Percentiles rank a stretch among this genome's conserved stretches.
Conservation (phyloP, 1,284 basidiomycete species). For the Leccinum cinnamomeum region DNA sequence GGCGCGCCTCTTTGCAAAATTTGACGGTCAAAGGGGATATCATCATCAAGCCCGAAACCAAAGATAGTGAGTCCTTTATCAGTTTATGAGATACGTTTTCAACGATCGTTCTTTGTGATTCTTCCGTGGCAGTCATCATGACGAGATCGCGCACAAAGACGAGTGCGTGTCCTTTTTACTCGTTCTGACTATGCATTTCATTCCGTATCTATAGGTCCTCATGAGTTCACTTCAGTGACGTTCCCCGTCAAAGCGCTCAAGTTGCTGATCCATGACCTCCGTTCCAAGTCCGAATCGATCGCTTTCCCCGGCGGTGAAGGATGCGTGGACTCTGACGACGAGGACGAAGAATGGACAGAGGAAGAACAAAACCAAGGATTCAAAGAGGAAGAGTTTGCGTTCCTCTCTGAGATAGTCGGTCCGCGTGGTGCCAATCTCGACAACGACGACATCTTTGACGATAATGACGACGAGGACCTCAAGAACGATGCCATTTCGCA, state of each 20-base stretch:
- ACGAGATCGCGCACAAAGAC: slow-evolving; percentile 88
- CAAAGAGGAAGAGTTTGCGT: slow-evolving; percentile 63
- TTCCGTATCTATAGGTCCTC: slow-evolving; percentile 57
- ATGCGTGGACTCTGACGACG: slow-evolving; percentile 75
- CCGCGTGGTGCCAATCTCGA: slow-evolving; percentile 69
- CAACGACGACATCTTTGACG: slow-evolving; percentile 67
- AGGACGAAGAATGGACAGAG: slow-evolving; percentile 88
- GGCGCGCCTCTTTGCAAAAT: slow-evolving; percentile 61
- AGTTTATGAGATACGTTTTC: slow-evolving; percentile 16
- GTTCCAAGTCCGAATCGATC: slow-evolving; percentile 68
- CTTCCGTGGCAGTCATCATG: slow-evolving; percentile 75
- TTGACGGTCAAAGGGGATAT: slow-evolving; percentile 91
- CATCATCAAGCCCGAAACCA: slow-evolving; percentile 76
- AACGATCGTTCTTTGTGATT: slow-evolving; percentile 18
- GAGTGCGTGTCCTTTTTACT: slow-evolving; percentile 51
- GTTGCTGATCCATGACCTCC: slow-evolving; percentile 81
- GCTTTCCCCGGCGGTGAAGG: slow-evolving; percentile 56
- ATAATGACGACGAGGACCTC: slow-evolving; percentile 82
- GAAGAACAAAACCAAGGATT: slow-evolving; percentile 62
- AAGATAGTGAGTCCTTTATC: slow-evolving; percentile 61
- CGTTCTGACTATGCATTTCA: slow-evolving; percentile 12
- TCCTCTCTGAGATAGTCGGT: slow-evolving; percentile 69
- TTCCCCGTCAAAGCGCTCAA: slow-evolving; percentile 94
- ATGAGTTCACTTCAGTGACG: slow-evolving; percentile 80
- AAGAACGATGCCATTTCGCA: slow-evolving; percentile 84